Evolutionary conservation across 2,329 filamentous ascomycete species (phyloP).

Genomic region (Penicillium palitans): DNA sequence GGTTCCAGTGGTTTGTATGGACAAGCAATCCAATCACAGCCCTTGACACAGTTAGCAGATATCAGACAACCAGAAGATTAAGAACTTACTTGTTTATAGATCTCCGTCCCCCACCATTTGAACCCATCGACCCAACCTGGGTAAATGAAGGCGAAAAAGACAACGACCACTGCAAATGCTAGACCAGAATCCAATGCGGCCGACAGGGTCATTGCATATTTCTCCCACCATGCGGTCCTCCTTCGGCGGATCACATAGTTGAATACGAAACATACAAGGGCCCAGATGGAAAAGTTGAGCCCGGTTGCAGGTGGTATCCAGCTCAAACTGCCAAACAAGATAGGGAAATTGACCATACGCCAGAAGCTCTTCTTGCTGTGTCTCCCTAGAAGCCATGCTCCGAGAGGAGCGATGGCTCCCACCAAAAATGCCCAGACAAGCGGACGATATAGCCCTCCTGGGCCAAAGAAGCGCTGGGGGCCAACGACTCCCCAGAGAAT

Average conservation of each 20-base stretch:
- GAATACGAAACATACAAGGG: constrained; percentile 79
- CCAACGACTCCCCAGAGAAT: constrained; percentile 90
- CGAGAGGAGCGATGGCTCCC: constrained; percentile 71
- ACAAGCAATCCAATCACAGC: constrained; percentile 83
- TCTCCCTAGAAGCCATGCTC: constrained; percentile 69
- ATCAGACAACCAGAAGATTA: not conserved
- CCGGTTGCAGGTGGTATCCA: constrained; percentile 87
- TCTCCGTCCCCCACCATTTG: constrained; percentile 85
- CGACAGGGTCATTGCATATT: constrained; percentile 86
- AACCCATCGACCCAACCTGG: constrained; percentile 72
- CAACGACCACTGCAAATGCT: constrained; percentile 76
- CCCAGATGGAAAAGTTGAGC: constrained; percentile 87
- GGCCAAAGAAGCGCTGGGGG: constrained; percentile 77
- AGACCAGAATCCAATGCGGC: constrained; percentile 80
- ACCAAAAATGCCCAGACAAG: constrained; percentile 81
- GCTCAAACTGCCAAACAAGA: constrained; percentile 76
- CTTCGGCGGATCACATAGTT: constrained; percentile 72
- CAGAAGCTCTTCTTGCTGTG: constrained; percentile 61
- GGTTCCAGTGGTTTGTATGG: constrained; percentile 64
- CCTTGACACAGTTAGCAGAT: constrained; percentile 40
- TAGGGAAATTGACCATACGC: constrained; percentile 76
- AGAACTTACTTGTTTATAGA: constrained; percentile 65
- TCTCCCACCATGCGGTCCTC: constrained; percentile 79
- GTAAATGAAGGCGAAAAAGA: constrained; percentile 86
- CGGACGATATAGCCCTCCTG: constrained; percentile 69